Conservation (phyloP, 352 stramenopile species). For the Pythium angustatum region DNA sequence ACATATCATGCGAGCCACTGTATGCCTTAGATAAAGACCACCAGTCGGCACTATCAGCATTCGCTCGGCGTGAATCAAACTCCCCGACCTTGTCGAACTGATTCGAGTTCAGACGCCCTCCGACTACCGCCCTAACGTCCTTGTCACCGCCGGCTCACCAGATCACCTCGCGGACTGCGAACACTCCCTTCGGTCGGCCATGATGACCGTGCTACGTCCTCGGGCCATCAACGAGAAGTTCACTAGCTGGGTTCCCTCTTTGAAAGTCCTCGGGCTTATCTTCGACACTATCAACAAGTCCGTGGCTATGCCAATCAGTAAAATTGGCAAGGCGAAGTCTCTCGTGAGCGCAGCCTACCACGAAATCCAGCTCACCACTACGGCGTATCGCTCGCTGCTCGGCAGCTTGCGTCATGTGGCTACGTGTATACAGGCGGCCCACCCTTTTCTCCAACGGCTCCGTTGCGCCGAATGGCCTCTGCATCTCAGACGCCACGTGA, state of each 20-base stretch:
- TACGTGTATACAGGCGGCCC: constrained; percentile 20
- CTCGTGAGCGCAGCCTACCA: background rate
- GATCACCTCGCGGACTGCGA: no score
- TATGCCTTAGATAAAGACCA: no score
- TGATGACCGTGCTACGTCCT: background rate
- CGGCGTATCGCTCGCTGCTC: constrained; percentile 17
- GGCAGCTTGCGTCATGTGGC: constrained; percentile 26
- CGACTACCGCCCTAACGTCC: no score
- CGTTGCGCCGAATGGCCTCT: constrained; percentile 3
- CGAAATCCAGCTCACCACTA: background rate
- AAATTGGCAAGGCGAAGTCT: background rate
- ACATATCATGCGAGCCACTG: no score
- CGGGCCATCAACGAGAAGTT: constrained; percentile 7
- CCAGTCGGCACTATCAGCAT: no score
- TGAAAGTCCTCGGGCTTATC: constrained; percentile 1
- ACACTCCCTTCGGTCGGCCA: no score
- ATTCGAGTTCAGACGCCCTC: no score
- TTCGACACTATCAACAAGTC: background rate
- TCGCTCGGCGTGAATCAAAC: no score
- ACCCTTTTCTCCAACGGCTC: constrained; percentile 20
- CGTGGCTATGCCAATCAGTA: background rate
- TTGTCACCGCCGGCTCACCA: no score
- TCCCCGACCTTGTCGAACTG: no score
- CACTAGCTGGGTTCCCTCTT: background rate
- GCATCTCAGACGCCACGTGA: background rate